Base-by-base conservation (phyloP, 2,329 filamentous ascomycete genomes). In the Trichoderma sp. region DNA sequence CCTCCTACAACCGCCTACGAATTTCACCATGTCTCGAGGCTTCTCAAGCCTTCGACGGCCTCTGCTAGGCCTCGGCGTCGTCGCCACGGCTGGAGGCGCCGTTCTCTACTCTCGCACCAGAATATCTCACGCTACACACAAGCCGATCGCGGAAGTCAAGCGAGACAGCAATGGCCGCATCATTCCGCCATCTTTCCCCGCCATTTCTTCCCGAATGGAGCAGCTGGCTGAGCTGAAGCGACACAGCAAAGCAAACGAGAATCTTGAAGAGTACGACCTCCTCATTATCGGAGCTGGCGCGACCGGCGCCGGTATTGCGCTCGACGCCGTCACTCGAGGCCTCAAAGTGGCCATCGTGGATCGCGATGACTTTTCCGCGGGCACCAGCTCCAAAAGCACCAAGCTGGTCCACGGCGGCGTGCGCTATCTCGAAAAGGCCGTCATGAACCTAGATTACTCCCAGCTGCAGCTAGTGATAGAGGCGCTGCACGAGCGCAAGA, bases 361-460 rank as follows among this genome's bases (percentile, higher is more conserved):
- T 83, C 87, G 92, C 73, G 93, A 95, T 80, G 93, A 96, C 81
- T 96, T 95, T 80, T 91, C 91, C 76, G 88, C 91, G 73, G 93
- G 93, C 34, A 95, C 93, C 53, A 94, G 92, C 84, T 93, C 91
- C 81, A 95, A 95, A 84, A 94, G 92, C 83, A 96, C 93, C 63
- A 96, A 96, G 82, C 86, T 96, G 68, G 93, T 96, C 20, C 93
- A 96, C 81, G 93, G 93, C 75, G 93, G 93, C 78, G 93, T 96
- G 72, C 88, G 93, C 75, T 96, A 95, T 79, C 85, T 96, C 72
- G 93, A 96, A 81, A 96, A 96, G 85, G 93, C 93, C 69, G 90
- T 96, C 64, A 94, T 91, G 90, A 92, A 95, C 80, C 84, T 95
- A 77, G 93, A 96, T 81, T 95, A 94, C 80, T 91, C 90, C 75